Conservation (phyloP, 192 early-diverging fungal species). For the Gaertneriomyces semiglobifer region DNA sequence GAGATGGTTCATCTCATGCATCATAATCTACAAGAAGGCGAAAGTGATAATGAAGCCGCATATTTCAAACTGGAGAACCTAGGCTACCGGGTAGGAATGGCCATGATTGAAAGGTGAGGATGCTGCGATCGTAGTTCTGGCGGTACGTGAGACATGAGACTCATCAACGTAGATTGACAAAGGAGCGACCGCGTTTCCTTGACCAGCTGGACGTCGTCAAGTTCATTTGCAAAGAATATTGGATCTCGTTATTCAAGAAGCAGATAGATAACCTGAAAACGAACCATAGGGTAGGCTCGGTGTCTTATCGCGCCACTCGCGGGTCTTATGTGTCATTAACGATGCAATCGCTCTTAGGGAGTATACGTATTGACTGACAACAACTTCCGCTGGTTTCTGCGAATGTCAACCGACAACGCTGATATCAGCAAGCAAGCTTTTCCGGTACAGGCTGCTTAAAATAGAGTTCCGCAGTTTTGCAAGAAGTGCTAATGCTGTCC, state of each 20-base stretch:
- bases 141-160: background rate
- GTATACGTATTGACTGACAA: constrained; percentile 98
- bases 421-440: constrained; percentile 76
- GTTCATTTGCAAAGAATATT: constrained; percentile 98
- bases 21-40: constrained; percentile 51
- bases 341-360: constrained; percentile 54
- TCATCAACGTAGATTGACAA: constrained; percentile 61
- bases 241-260: constrained; percentile 92
- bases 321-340: background rate
- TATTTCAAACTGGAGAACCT: constrained; percentile 88
- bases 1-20: constrained; percentile 73
- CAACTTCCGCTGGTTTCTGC: constrained; percentile 91
- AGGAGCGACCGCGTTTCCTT: constrained; percentile 79
- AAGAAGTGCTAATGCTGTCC: background rate
- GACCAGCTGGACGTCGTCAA: constrained; percentile 97
- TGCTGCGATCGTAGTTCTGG: background rate
- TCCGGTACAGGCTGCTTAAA: constrained; percentile 54
- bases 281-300: constrained; percentile 80
- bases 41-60: constrained; percentile 79
- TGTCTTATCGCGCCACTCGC: background rate
- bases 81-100: constrained; percentile 85
- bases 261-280: constrained; percentile 99
- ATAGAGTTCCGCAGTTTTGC: background rate
- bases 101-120: constrained; percentile 75
- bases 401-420: constrained; percentile 81